A percentile compares a stretch with the other conserved stretches of the same genome.
Evolutionary conservation across 129 eudicot species (phyloP).

Genomic region (Solidago caesia): DNA sequence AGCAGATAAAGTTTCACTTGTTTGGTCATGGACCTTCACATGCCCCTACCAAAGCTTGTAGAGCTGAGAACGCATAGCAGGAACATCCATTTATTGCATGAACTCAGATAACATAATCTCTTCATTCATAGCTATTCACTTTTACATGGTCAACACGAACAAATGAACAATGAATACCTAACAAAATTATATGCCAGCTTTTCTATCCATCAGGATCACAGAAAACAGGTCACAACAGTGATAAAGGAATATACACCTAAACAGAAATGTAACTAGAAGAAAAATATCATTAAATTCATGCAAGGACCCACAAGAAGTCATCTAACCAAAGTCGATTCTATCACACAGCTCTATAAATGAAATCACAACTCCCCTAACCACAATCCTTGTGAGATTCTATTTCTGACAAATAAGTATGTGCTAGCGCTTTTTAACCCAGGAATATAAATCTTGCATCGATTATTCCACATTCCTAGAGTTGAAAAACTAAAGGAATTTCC

Average conservation of each 20-base stretch:
- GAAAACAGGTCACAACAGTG: background rate
- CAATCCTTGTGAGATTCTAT: background rate
- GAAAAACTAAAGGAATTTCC: background rate
- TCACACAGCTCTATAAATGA: background rate
- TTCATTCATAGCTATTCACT: background rate
- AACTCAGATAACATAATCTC: background rate
- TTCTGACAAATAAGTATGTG: background rate
- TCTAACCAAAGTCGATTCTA: background rate
- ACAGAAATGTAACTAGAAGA: background rate
- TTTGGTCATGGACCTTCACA: background rate
- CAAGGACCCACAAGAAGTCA: background rate
- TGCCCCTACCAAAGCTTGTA: too few relatives aligned
- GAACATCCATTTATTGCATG: background rate
- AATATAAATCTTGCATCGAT: background rate
- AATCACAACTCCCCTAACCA: background rate
- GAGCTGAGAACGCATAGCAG: background rate
- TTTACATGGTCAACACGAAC: background rate
- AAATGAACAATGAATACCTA: background rate
- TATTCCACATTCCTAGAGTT: background rate
- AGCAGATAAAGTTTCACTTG: background rate
- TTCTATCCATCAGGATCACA: background rate
- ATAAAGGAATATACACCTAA: constrained; percentile 5
- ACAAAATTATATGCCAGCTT: background rate
- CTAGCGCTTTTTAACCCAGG: background rate
- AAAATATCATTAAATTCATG: constrained; percentile 10